These are phyloP conservation scores for Leptoxyphium fumago DNA, from an alignment of 2,329 filamentous ascomycete species.

Conservation along the genomic window DNA sequence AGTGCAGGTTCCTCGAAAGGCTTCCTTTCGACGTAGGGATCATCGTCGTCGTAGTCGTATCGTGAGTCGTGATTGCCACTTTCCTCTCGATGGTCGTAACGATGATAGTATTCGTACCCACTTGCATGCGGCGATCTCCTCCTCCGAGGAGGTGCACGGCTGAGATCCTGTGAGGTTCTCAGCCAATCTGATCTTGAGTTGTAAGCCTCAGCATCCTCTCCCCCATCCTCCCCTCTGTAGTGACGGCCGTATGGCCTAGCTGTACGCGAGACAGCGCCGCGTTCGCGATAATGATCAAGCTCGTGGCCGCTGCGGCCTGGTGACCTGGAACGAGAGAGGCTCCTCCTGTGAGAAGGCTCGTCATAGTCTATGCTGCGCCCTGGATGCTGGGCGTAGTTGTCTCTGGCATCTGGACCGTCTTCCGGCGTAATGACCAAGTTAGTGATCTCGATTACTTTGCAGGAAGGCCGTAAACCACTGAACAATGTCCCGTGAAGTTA, in stretches of 20 bases:
- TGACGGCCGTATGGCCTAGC: neutral
- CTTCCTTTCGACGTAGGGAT: neutral
- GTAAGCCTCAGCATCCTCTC: neutral
- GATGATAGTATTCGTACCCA: neutral
- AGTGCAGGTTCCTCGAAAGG: conserved; percentile 4
- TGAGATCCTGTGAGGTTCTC: neutral
- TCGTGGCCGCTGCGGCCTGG: neutral
- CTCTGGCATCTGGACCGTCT: neutral
- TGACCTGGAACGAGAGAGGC: neutral
- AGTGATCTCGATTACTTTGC: neutral
- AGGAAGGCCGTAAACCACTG: neutral
- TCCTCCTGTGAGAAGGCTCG: neutral
- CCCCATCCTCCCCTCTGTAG: neutral
- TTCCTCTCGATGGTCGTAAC: neutral
- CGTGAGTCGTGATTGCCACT: neutral
- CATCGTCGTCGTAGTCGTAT: neutral
- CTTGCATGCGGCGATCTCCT: neutral
- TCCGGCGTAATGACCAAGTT: neutral
- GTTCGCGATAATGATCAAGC: neutral
- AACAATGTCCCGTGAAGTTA: neutral
- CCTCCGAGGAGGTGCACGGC: neutral
- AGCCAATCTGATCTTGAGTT: neutral
- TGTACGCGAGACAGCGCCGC: neutral
- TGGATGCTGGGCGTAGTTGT: neutral
- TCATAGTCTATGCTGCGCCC: neutral